Evolutionary conservation across 164 flowering plant species (phyloP), one percentile per base, ranked within the genome.

Genomic region (Aristolochia californica): DNA sequence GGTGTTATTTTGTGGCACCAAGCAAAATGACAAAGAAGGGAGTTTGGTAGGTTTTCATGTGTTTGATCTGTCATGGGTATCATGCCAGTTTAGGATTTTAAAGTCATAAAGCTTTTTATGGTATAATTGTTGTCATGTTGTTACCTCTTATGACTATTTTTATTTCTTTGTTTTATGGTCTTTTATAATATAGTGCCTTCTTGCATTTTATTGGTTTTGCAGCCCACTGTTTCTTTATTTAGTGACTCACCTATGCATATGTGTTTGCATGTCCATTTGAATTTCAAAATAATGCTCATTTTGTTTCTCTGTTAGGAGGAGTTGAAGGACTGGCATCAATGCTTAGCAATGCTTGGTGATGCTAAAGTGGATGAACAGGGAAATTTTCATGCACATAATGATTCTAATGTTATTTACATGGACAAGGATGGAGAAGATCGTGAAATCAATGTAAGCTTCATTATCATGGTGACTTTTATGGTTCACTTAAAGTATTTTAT

Each of bases 261-360:
- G 40, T 34, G 40, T 34, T 34, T 7, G 10, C 10, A 34, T 5
- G 40, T 45, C 5, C 48, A 45, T 57, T 23, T 43, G 23, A 50
- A 50, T 21, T 21, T 43, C 1, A 43, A 7, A 7, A 59, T 9
- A 51, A 1, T 48, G 24, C 27, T 14, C 14, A 23, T 15, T 59
- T 15, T 43, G 21, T 57, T 16, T n/a, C 16, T 22, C 13, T 27
- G 57, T 52, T 62, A 91, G 95, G 97, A 85, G 75, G 99, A 93
- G 50, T 56, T 85, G 69, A 84, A 84, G 71, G 99, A 93, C 71
- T 93, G 99, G 96, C 95, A 93, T 65, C 97, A 87, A 60, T 89
- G 97, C 60, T 71, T 89, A 7, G 57, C 63, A 56, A 87, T 89
- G 91, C 94, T 93, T 57, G 96, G 94, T 21, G 90, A 89, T 44